Evolutionary conservation across 2,329 filamentous ascomycete species (phyloP).

Genomic region (Lecanosticta acicola): DNA sequence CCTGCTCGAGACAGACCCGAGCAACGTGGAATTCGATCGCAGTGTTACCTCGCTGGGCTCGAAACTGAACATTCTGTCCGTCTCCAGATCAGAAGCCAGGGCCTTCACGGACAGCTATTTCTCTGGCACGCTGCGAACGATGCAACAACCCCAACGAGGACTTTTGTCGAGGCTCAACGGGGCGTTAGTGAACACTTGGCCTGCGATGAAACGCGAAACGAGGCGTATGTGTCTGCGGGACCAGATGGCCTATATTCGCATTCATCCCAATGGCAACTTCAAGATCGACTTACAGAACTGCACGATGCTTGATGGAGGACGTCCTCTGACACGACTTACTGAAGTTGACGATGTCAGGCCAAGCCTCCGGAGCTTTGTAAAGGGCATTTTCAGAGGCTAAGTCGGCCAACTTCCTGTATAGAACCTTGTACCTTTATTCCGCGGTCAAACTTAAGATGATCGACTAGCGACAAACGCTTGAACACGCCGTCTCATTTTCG

Average conservation of each 20-base stretch:
- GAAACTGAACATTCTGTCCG: constrained; percentile 7
- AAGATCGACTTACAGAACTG: constrained; percentile 28
- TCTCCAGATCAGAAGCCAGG: constrained; percentile 5
- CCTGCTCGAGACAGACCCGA: constrained; percentile 7
- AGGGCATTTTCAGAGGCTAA: too few relatives aligned
- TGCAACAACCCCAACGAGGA: neutral
- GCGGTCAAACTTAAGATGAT: too few relatives aligned
- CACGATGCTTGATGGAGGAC: constrained; percentile 23
- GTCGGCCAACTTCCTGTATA: too few relatives aligned
- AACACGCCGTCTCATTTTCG: neutral
- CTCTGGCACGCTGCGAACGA: constrained; percentile 3
- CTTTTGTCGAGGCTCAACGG: constrained; percentile 5
- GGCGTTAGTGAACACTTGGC: constrained; percentile 11
- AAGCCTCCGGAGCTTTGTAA: too few relatives aligned
- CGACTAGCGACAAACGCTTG: too few relatives aligned
- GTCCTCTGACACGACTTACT: constrained; percentile 9
- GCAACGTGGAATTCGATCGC: constrained; percentile 12
- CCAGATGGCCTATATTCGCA: constrained; percentile 23
- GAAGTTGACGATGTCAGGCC: neutral
- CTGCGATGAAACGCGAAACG: constrained; percentile 14
- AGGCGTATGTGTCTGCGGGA: constrained; percentile 27
- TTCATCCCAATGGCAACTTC: constrained; percentile 18
- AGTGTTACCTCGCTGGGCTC: constrained; percentile 5
- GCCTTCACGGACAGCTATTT: constrained; percentile 15
- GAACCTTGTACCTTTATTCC: too few relatives aligned